Conservation (phyloP, 805 yeast species). For the Metschnikowia proteae region DNA sequence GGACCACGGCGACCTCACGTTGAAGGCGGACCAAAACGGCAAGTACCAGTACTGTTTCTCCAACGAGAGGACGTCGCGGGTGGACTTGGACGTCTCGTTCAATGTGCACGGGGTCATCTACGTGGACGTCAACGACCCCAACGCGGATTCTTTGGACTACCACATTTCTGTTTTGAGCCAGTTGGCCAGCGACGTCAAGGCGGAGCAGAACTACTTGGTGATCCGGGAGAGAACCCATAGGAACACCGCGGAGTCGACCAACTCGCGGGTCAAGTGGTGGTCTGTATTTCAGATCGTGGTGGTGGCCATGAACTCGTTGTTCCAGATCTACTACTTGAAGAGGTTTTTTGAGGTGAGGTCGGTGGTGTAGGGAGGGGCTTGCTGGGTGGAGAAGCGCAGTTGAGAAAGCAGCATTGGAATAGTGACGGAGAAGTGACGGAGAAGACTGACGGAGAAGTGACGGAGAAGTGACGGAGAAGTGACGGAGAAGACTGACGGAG, state of each 20-base stretch:
- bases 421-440: too few relatives aligned
- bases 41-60: constrained; percentile 86
- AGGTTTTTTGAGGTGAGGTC: constrained; percentile 94
- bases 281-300: constrained; percentile 84
- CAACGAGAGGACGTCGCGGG: constrained; percentile 69
- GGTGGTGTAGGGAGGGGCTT: constrained; percentile 66
- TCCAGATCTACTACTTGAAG: constrained; percentile 91
- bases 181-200: constrained; percentile 80
- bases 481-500: too few relatives aligned
- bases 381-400: too few relatives aligned
- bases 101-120: constrained; percentile 92
- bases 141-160: constrained; percentile 74
- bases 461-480: too few relatives aligned
- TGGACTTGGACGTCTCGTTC: constrained; percentile 88
- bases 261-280: constrained; percentile 98
- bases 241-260: constrained; percentile 97
- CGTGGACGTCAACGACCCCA: constrained; percentile 73
- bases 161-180: constrained; percentile 74
- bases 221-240: constrained; percentile 97
- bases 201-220: constrained; percentile 88
- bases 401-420: too few relatives aligned
- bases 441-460: too few relatives aligned
- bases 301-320: constrained; percentile 80
- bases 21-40: constrained; percentile 65
- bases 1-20: constrained; percentile 76